phyloP scores from a whole-genome alignment of 1,284 basidiomycete species.

The Ceratobasidium sp. region DNA sequence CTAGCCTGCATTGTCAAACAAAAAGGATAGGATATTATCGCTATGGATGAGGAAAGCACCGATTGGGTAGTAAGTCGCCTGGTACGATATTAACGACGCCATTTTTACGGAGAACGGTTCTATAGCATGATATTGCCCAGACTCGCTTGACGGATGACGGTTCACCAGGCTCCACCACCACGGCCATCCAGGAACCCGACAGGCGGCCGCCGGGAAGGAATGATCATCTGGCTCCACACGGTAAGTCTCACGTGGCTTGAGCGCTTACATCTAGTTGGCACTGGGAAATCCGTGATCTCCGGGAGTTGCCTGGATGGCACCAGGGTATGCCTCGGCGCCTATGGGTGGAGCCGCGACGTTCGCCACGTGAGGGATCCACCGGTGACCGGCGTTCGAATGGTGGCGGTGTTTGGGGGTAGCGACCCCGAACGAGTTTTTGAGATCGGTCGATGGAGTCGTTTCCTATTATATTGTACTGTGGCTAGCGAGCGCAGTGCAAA shows the following conservation, averaged over 20 bases:
- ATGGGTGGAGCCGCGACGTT: slow-evolving; percentile 22
- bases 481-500: slow-evolving; percentile 11
- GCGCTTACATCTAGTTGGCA: slow-evolving; percentile 22
- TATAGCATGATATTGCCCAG: background rate
- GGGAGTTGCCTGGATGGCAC: background rate
- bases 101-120: slow-evolving; percentile 8
- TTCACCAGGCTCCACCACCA: slow-evolving; percentile 35
- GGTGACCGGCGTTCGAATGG: slow-evolving; percentile 29
- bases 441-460: slow-evolving; percentile 16
- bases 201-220: slow-evolving; percentile 26
- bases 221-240: slow-evolving; percentile 29
- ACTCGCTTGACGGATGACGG: slow-evolving; percentile 4
- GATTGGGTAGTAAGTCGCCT: slow-evolving; percentile 44
- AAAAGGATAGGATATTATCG: slow-evolving; percentile 16
- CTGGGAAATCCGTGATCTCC: background rate
- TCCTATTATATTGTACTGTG: background rate
- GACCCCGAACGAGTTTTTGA: slow-evolving; percentile 11
- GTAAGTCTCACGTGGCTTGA: slow-evolving; percentile 26
- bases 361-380: slow-evolving; percentile 33
- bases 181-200: slow-evolving; percentile 42
- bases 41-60: background rate
- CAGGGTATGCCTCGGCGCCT: background rate
- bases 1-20: slow-evolving; percentile 1
- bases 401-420: slow-evolving; percentile 23
- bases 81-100: slow-evolving; percentile 16